These are phyloP conservation scores for Kalanchoe fedtschenkoi DNA, from an alignment of 164 flowering plant species.

Conservation along the genomic window DNA sequence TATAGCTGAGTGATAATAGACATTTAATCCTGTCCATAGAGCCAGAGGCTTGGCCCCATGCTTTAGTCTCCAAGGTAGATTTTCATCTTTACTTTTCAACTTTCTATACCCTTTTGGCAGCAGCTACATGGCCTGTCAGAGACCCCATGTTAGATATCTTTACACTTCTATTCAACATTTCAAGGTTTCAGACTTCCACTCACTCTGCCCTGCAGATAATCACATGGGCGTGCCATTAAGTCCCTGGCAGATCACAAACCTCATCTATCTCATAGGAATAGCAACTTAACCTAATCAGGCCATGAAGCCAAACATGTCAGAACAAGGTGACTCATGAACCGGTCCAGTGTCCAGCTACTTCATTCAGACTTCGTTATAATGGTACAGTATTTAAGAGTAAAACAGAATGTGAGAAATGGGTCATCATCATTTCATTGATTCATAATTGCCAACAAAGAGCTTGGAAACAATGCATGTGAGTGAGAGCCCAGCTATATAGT, in stretches of 20 bases:
- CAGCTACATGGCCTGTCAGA: background rate
- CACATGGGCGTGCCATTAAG: slow-evolving; percentile 2
- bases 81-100: too few relatives aligned
- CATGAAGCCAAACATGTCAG: too few relatives aligned
- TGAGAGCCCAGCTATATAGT: background rate
- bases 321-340: background rate
- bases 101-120: too few relatives aligned
- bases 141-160: background rate
- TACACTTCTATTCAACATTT: background rate
- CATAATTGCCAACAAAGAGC: background rate
- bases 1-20: too few relatives aligned
- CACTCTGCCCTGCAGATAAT: background rate
- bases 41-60: too few relatives aligned
- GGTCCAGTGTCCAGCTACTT: too few relatives aligned
- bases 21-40: too few relatives aligned
- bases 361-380: too few relatives aligned
- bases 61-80: too few relatives aligned
- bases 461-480: background rate
- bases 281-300: background rate
- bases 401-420: slow-evolving; percentile 1
- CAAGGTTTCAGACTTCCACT: background rate
- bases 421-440: slow-evolving; percentile 3
- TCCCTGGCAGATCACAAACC: too few relatives aligned
- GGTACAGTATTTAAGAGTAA: slow-evolving; percentile 1
- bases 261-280: too few relatives aligned